Percentiles rank a stretch among this genome's conserved stretches.
Conservation (phyloP, 164 flowering plant genomes). For the Stephania japonica region DNA sequence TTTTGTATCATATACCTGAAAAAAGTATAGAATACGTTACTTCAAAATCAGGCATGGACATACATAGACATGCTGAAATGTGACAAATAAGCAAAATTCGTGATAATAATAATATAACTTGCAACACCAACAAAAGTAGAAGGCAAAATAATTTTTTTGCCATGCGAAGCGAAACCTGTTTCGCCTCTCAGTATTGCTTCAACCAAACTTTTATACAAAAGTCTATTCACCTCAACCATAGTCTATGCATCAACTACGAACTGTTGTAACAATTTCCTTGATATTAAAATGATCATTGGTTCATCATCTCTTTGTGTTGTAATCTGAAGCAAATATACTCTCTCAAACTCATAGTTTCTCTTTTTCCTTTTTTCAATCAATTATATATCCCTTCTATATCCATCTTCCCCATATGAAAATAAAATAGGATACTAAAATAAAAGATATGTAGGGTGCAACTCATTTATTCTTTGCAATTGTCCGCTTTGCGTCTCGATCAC, state of each 20-base stretch:
- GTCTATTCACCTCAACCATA: background rate
- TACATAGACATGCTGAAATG: background rate
- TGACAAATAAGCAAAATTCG: background rate
- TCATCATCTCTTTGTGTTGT: no score
- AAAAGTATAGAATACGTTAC: background rate
- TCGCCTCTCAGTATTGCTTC: background rate
- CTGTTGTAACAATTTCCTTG: background rate
- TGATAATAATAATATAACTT: background rate
- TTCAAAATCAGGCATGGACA: no score
- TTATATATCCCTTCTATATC: background rate
- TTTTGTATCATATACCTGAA: background rate
- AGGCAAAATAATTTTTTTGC: background rate
- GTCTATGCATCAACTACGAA: background rate
- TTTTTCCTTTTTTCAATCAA: background rate
- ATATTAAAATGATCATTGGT: no score
- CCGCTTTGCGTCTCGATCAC: background rate
- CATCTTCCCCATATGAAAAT: background rate
- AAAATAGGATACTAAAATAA: background rate
- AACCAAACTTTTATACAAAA: no score
- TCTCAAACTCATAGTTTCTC: background rate
- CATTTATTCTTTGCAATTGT: background rate
- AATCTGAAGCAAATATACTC: no score
- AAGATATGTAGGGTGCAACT: background rate
- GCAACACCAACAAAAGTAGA: background rate
- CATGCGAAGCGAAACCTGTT: background rate